Evolutionary conservation across 306 rosid genomes (phyloP).

Genomic region (Comarum palustre): DNA sequence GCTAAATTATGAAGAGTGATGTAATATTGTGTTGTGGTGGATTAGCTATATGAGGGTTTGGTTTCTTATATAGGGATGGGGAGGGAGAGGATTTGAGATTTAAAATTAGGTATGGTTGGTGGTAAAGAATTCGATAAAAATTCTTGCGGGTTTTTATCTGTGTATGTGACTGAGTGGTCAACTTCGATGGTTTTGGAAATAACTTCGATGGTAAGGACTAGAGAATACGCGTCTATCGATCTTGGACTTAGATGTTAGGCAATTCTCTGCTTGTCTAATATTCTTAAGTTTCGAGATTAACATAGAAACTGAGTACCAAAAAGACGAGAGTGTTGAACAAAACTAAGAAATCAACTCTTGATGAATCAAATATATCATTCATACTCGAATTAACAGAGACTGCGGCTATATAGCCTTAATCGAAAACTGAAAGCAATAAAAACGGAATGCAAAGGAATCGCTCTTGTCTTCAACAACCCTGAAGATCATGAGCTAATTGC

Average conservation of each 20-base stretch:
- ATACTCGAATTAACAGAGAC: too few species aligned
- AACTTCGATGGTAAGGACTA: constrained; percentile 4
- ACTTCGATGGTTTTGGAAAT: constrained; percentile 2
- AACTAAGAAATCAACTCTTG: too few species aligned
- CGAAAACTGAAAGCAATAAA: too few species aligned
- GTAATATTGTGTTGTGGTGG: neutral
- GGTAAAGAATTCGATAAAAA: neutral
- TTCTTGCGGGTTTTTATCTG: neutral
- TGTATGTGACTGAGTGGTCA: constrained; percentile 20
- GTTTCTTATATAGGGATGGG: constrained; percentile 1
- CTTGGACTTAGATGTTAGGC: neutral
- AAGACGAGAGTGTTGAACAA: too few species aligned
- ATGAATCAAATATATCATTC: too few species aligned
- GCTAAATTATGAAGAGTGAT: neutral
- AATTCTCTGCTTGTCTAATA: neutral
- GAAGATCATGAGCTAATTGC: too few species aligned
- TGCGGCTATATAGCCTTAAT: too few species aligned
- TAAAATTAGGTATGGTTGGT: constrained; percentile 1
- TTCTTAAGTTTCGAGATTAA: too few species aligned
- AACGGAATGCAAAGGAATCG: too few species aligned
- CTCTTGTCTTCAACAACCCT: too few species aligned
- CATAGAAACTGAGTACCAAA: too few species aligned
- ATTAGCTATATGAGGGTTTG: neutral
- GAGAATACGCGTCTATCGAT: constrained; percentile 28
- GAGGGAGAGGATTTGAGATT: neutral